These are phyloP conservation scores for Aspergillus neotritici DNA, from an alignment of 2,329 filamentous ascomycete genomes.

Conservation along the genomic window DNA sequence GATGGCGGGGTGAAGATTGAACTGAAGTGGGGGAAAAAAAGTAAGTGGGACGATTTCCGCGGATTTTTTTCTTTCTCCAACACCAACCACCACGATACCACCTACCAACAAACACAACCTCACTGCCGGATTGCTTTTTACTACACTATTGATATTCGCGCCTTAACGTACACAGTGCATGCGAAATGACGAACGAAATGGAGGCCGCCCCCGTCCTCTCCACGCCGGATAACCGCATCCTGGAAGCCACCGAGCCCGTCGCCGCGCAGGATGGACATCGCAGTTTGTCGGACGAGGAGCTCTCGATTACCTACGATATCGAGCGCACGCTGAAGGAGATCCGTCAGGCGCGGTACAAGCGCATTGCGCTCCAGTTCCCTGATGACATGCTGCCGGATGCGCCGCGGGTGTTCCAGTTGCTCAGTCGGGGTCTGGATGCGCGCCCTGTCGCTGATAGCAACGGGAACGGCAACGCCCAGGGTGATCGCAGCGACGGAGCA, in stretches of 20 bases:
- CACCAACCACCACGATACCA: slow-evolving; percentile 4
- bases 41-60: slow-evolving; percentile 15
- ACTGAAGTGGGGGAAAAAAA: slow-evolving; percentile 23
- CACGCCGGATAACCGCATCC: slow-evolving; percentile 57
- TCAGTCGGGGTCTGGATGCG: slow-evolving; percentile 50
- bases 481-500: slow-evolving; percentile 7
- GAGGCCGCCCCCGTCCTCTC: slow-evolving; percentile 54
- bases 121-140: neutral
- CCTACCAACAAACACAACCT: slow-evolving; percentile 2
- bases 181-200: slow-evolving; percentile 28
- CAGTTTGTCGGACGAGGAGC: slow-evolving; percentile 58
- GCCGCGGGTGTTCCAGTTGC: slow-evolving; percentile 65
- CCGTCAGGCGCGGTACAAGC: slow-evolving; percentile 61
- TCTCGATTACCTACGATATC: slow-evolving; percentile 77
- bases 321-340: slow-evolving; percentile 73
- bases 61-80: neutral
- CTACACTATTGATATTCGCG: neutral
- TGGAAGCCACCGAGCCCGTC: slow-evolving; percentile 49
- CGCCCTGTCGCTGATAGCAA: slow-evolving; percentile 14
- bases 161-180: neutral
- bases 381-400: slow-evolving; percentile 88
- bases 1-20: slow-evolving; percentile 24
- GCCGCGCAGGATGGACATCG: slow-evolving; percentile 28
- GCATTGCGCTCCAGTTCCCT: slow-evolving; percentile 90
- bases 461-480: slow-evolving; percentile 9